Percentiles rank a stretch among this genome's conserved stretches.
Evolutionary conservation across 306 rosid genomes (phyloP).

Genomic region (Astragalus membranaceus): DNA sequence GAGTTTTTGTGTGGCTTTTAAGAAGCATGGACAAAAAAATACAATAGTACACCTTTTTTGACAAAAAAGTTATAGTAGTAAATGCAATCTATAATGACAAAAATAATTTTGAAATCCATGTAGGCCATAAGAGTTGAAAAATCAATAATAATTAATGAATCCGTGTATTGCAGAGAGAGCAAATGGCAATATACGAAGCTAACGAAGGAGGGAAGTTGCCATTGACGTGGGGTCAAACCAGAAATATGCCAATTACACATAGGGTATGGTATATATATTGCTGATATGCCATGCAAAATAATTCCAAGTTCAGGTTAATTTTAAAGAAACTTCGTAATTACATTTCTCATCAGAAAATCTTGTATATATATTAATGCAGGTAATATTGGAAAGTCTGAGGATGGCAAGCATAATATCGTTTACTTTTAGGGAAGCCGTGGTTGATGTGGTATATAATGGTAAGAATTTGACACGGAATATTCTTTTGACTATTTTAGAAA

Average conservation of each 20-base stretch:
- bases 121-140: conserved; percentile 20
- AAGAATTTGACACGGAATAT: conserved; percentile 5
- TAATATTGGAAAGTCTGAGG: conserved; percentile 76
- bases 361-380: conserved; percentile 34
- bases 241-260: conserved; percentile 40
- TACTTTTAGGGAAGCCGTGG: conserved; percentile 83
- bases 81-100: neutral
- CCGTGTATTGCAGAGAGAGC: conserved; percentile 55
- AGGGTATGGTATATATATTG: conserved; percentile 29
- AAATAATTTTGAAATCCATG: conserved; percentile 12
- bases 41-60: too few species aligned
- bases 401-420: conserved; percentile 92
- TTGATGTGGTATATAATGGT: conserved; percentile 81
- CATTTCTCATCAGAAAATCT: neutral
- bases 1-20: neutral
- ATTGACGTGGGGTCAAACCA: conserved; percentile 71
- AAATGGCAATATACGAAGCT: conserved; percentile 48
- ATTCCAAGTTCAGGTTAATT: too few species aligned
- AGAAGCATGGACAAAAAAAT: neutral
- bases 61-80: too few species aligned
- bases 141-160: conserved; percentile 4
- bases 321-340: neutral
- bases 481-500: neutral
- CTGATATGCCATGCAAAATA: neutral
- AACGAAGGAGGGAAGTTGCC: conserved; percentile 51